Base-by-base conservation (phyloP, 2,329 filamentous ascomycete genomes). In the Pseudogymnoascus verrucosus region DNA sequence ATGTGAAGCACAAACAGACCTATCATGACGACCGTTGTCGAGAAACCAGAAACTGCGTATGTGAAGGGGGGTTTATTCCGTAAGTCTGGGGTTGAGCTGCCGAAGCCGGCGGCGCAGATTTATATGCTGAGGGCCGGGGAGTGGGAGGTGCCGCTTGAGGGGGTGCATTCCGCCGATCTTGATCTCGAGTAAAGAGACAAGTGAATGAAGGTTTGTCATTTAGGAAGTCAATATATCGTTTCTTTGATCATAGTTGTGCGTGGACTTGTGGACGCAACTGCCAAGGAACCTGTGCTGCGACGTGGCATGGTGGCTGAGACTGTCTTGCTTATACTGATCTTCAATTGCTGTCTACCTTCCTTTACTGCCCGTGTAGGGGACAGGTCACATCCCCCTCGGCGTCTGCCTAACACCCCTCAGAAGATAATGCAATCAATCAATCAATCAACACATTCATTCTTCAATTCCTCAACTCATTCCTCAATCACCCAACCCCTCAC, bases 31-130 rank as follows among this genome's bases (percentile, higher is more conserved):
- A 57, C 63, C 8, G 40, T 65, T 3, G 16, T 10, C 5, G n/a
- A 63, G 28, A 34, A 39, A 3, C 65, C 65, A 2, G 57, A 65
- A n/a, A 61, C 37, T 11, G 31, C 54, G 12, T 36, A 40, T 16
- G 26, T 67, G 4, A 67, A 67, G 26, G 65, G 65, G 10, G 64
- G 64, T 1, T 21, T 67, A 14, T 67, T 65, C 59, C 57, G 60
- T 12, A 64, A 63, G n/a, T 64, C 39, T 42, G 61, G 54, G 1
- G 51, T 65, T 34, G 47, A 31, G 26, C 23, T 67, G 2, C 65
- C 65, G 7, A 59, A 57, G n/a, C 64, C 64, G n/a, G 65, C 39
- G 4, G 62, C 36, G 34, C 51, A 65, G 44, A 23, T 60, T 14
- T 67, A 62, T 44, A 63, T 62, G 65, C 61, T 34, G 21, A 51